Evolutionary conservation across 2,329 filamentous ascomycete species (phyloP), one percentile per base, ranked within the genome.

Genomic region (Fusarium sp.): DNA sequence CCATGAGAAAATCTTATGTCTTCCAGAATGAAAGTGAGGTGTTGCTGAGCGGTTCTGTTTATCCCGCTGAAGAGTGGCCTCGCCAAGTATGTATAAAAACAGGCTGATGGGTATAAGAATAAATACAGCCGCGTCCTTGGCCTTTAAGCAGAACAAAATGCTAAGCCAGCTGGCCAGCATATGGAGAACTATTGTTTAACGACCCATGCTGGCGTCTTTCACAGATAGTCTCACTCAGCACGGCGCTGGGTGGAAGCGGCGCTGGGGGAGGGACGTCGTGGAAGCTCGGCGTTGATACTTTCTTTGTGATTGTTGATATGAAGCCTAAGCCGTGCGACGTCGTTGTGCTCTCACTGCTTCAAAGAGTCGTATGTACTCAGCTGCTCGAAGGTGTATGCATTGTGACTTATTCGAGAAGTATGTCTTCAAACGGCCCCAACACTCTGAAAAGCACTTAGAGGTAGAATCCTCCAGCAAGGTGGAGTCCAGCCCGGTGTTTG

Each of bases 391-490:
- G 17, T 23, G 44, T 55, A 20, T 17, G n/a, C 43, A 23, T 27
- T 14, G 19, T 39, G 19, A 19, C 30, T 54, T 23, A 14, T 22
- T 44, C 54, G 44, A 49, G 15, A 13, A 32, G 14, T 17, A 39
- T 9, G 23, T 39, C 13, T 35, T 55, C 35, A 43, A 44, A 47
- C 47, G 22, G 61, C 53, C 19, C 61, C 62, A n/a, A 65, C 53
- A n/a, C 62, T 65, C 35, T 65, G 53, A 14, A 77, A 75, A 37
- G 60, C 65, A 43, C 66, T 71, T 43, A 78, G 49, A 8, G 76
- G 75, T 55, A 78, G 65, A 57, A 84, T 79, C 25, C 71, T 73
- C 79, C 82, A 84, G 4, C 60, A 64, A 3, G 79, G 78, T 7
- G 78, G 74, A 14, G 43, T 71, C 77, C 78, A 81, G 15, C 62